Percentiles rank a stretch among this genome's conserved stretches.
Conservation (phyloP, 225 moss, liverwort and hornwort species). For the Physcomitrium patens region DNA sequence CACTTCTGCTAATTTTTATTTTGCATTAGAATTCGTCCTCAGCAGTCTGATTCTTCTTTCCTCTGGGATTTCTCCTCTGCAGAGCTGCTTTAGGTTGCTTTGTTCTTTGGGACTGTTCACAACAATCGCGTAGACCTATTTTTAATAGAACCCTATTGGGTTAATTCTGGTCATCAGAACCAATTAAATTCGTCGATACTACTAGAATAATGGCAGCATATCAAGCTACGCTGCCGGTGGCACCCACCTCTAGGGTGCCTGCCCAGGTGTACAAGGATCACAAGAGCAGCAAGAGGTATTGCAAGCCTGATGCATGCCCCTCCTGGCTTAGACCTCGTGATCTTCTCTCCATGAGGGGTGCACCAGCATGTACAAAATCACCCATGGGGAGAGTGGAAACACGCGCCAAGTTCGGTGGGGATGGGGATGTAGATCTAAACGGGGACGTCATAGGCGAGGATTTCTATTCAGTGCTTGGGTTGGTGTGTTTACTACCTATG, state of each 20-base stretch:
- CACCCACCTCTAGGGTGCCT: not conserved
- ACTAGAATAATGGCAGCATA: conserved; percentile 29
- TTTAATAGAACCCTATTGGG: too few relatives aligned
- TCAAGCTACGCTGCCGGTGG: conserved; percentile 24
- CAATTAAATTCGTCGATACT: conserved; percentile 4
- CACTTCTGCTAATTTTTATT: too few relatives aligned
- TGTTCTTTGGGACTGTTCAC: too few relatives aligned
- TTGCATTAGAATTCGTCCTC: too few relatives aligned
- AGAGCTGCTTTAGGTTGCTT: too few relatives aligned
- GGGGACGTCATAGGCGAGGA: conserved; percentile 66
- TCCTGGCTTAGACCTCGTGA: conserved; percentile 8
- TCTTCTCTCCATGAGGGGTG: not conserved
- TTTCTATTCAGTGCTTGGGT: conserved; percentile 80
- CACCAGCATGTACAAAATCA: not conserved
- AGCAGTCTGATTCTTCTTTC: too few relatives aligned
- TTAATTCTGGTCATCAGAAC: not conserved
- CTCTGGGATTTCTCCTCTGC: too few relatives aligned
- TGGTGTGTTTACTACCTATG: conserved; percentile 46
- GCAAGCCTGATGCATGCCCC: not conserved
- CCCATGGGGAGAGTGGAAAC: conserved; percentile 24
- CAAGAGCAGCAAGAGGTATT: conserved; percentile 10
- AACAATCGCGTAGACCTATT: too few relatives aligned
- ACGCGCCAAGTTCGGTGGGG: conserved; percentile 57
- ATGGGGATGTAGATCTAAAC: conserved; percentile 54
- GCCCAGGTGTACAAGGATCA: not conserved